Evolutionary conservation across 495 filamentous ascomycete species (phyloP).

Genomic region (Penicillium goetzii): DNA sequence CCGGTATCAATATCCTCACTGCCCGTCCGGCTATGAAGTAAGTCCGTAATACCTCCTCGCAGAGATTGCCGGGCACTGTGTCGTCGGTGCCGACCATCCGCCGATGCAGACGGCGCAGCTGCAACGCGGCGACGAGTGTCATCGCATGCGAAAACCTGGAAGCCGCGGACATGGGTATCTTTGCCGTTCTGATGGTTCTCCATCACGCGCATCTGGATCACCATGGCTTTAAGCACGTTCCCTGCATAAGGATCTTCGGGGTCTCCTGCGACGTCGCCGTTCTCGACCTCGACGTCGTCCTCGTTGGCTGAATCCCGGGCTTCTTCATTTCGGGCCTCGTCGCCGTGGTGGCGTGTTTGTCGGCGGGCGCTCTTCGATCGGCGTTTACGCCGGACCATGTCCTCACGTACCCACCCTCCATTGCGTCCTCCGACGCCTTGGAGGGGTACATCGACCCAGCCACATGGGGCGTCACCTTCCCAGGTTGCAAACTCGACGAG

Average conservation of each 20-base stretch:
- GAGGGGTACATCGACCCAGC: conserved; percentile 87
- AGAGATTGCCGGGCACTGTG: conserved; percentile 38
- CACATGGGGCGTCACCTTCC: conserved; percentile 73
- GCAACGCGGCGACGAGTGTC: conserved; percentile 42
- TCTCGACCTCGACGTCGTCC: conserved; percentile 13
- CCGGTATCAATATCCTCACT: conserved; percentile 33
- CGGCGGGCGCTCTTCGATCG: conserved; percentile 21
- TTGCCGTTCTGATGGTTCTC: conserved; percentile 99
- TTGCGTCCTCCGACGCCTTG: conserved; percentile 61
- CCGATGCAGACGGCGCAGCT: conserved; percentile 45
- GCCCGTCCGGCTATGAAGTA: conserved; percentile 22
- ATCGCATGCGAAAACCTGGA: conserved; percentile 88
- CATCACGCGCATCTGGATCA: conserved; percentile 82
- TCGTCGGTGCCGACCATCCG: conserved; percentile 36
- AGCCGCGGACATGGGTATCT: conserved; percentile 91
- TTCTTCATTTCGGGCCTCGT: conserved; percentile 10
- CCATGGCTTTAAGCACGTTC: conserved; percentile 77
- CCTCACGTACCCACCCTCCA: conserved; percentile 41
- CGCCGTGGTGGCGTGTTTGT: neutral
- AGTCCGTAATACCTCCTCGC: conserved; percentile 29
- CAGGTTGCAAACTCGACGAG: conserved; percentile 80
- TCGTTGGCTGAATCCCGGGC: conserved; percentile 10
- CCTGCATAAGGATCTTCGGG: conserved; percentile 57
- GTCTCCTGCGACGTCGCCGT: conserved; percentile 20
- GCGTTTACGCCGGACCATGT: conserved; percentile 10